Conservation (phyloP, 306 rosid genomes). For the Casuarina cunninghamiana region DNA sequence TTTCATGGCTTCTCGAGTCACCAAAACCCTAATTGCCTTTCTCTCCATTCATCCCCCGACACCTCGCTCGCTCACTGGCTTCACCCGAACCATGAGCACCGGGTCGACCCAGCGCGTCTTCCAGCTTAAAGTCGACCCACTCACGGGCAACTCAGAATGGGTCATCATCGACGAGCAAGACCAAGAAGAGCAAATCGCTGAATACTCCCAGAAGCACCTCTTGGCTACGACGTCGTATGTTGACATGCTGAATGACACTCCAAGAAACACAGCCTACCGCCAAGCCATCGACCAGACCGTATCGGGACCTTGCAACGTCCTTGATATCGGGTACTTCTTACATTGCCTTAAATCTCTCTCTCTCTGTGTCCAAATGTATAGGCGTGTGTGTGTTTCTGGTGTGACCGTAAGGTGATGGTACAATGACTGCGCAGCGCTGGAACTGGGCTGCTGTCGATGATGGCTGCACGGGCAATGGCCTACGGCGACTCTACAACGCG, state of each 20-base stretch:
- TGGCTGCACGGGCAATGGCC: conserved; percentile 88
- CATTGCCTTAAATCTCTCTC: neutral
- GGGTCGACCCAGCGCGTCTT: conserved; percentile 53
- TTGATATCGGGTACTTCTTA: conserved; percentile 74
- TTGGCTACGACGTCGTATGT: conserved; percentile 79
- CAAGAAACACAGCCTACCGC: conserved; percentile 67
- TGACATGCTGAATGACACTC: conserved; percentile 89
- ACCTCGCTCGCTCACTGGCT: conserved; percentile 1
- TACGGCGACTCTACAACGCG: conserved; percentile 25
- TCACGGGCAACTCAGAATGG: conserved; percentile 95
- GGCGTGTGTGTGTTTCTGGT: neutral
- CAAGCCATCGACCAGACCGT: conserved; percentile 76
- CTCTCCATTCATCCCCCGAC: conserved; percentile 11
- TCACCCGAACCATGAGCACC: conserved; percentile 58
- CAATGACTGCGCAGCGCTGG: conserved; percentile 63
- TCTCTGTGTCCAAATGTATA: neutral
- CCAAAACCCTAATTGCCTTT: conserved; percentile 38
- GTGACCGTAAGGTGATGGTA: neutral
- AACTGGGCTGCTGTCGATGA: conserved; percentile 92
- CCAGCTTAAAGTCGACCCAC: conserved; percentile 76
- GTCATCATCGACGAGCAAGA: conserved; percentile 67
- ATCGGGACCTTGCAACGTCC: conserved; percentile 67
- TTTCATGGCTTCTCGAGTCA: conserved; percentile 35
- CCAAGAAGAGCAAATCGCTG: conserved; percentile 21
- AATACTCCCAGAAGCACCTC: conserved; percentile 42